Conservation (phyloP, 2,329 filamentous ascomycete genomes). For the Exserohilum rostratum region DNA sequence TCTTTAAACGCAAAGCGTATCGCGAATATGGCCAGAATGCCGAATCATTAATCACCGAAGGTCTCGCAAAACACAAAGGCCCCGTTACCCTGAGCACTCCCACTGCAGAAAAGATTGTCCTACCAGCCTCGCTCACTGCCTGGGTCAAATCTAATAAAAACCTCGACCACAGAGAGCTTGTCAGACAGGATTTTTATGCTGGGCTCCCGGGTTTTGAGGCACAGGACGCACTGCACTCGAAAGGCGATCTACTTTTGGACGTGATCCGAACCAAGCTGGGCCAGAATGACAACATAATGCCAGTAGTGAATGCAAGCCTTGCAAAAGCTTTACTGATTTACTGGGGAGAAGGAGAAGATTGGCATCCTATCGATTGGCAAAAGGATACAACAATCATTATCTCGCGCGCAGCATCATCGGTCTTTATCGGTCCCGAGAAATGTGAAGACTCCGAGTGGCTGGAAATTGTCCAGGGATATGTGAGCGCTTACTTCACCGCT, state of each 20-base stretch:
- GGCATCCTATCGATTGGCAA: background rate
- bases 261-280: background rate
- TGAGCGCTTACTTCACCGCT: background rate
- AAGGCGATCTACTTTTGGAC: background rate
- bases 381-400: background rate
- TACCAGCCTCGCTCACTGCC: background rate
- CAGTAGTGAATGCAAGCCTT: background rate
- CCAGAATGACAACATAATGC: background rate
- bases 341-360: background rate
- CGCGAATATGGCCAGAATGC: background rate
- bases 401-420: background rate
- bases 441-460: background rate
- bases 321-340: background rate
- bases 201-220: background rate
- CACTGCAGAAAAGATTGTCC: background rate
- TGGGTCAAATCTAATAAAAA: slow-evolving; percentile 1
- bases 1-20: background rate
- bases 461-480: background rate
- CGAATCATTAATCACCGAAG: background rate
- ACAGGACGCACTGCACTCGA: background rate
- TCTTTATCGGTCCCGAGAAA: background rate
- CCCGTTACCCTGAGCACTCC: background rate
- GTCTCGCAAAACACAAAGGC: background rate
- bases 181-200: slow-evolving; percentile 1
- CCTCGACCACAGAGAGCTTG: background rate